Conservation (phyloP, 495 filamentous ascomycete genomes). For the Penicillium roqueforti region DNA sequence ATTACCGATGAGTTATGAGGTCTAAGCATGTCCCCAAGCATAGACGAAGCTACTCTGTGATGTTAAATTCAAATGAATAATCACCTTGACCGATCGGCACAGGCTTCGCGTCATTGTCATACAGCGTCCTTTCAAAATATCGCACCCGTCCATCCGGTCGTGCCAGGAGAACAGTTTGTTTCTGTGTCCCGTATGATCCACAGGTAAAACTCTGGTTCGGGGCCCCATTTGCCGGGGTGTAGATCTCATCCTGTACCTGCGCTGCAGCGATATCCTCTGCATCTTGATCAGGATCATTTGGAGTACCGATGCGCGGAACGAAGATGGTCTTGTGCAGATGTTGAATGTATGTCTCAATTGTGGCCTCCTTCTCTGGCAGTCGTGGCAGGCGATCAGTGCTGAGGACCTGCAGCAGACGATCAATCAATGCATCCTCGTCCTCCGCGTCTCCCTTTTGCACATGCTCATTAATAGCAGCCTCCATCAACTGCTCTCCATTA, state of each 20-base stretch:
- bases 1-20: not conserved
- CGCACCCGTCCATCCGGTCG: constrained; percentile 68
- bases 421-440: constrained; percentile 60
- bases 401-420: constrained; percentile 65
- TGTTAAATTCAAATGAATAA: constrained; percentile 37
- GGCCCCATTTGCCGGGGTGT: constrained; percentile 14
- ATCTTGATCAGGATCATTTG: constrained; percentile 33
- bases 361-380: constrained; percentile 41
- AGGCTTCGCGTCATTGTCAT: constrained; percentile 59
- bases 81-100: constrained; percentile 60
- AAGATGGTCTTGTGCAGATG: constrained; percentile 77
- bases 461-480: constrained; percentile 43
- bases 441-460: constrained; percentile 39
- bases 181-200: constrained; percentile 80
- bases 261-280: constrained; percentile 50
- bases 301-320: constrained; percentile 66
- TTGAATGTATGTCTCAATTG: constrained; percentile 66
- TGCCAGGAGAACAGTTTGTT: constrained; percentile 83
- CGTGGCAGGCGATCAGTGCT: constrained; percentile 67
- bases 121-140: constrained; percentile 81
- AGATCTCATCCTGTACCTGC: constrained; percentile 24
- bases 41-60: constrained; percentile 12
- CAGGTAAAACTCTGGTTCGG: constrained; percentile 28
- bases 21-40: not conserved
- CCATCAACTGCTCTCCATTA: constrained; percentile 49